Conservation (phyloP, 2,329 filamentous ascomycete species). For the Colletotrichum sp. region DNA sequence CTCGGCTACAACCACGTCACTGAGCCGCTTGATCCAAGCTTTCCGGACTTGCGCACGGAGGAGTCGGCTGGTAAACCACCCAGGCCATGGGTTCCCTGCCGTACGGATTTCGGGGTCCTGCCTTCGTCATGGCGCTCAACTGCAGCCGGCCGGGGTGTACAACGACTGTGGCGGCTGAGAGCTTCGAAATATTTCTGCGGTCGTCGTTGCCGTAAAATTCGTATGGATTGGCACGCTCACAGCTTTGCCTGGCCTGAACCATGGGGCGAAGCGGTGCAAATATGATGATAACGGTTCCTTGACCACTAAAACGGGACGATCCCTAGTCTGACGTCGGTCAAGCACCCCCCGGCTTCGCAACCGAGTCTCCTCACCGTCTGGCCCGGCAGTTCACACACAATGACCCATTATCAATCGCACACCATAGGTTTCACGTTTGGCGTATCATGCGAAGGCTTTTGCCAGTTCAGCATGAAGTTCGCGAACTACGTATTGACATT, state of each 20-base stretch:
- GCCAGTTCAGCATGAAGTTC: not conserved
- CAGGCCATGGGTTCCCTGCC: slow-evolving; percentile 3
- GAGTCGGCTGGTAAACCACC: not conserved
- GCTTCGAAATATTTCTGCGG: not conserved
- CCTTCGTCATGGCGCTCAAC: not conserved
- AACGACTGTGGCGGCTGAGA: not conserved
- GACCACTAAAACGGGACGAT: not conserved
- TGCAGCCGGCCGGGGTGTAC: not conserved
- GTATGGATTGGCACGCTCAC: not conserved
- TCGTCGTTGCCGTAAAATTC: not conserved
- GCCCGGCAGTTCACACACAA: slow-evolving; percentile 2
- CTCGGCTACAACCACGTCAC: not conserved
- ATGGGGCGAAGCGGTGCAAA: not conserved
- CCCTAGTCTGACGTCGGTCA: not conserved
- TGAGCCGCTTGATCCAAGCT: slow-evolving; percentile 14
- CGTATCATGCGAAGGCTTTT: not conserved
- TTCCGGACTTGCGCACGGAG: not conserved
- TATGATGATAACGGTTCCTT: not conserved
- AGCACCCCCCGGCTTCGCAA: slow-evolving; percentile 3
- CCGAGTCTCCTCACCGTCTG: not conserved
- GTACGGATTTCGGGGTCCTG: not conserved
- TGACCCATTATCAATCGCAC: not conserved
- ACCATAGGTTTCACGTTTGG: slow-evolving; percentile 9
- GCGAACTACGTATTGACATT: not conserved
- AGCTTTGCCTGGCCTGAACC: not conserved